These are phyloP conservation scores for Hypoxylon sp. DNA, from an alignment of 2,329 filamentous ascomycete species.

Conservation along the genomic window DNA sequence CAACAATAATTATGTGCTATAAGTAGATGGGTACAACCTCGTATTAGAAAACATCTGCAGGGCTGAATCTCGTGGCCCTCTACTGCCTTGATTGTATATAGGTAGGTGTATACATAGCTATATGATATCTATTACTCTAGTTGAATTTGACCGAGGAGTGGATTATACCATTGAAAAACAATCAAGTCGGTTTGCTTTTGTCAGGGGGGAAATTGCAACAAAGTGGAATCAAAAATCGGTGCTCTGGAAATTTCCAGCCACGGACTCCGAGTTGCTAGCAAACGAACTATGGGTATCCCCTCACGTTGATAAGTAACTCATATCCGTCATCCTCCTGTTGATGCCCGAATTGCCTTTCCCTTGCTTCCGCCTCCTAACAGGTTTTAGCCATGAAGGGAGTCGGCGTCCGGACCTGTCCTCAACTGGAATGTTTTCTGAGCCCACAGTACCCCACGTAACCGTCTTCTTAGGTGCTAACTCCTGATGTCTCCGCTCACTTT, in stretches of 20 bases:
- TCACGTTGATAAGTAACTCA: constrained; percentile 11
- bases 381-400: constrained; percentile 6
- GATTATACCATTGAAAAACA: constrained; percentile 16
- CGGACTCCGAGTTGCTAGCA: neutral
- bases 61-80: neutral
- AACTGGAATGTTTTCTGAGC: neutral
- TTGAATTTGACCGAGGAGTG: constrained; percentile 6
- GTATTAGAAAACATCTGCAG: neutral
- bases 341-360: constrained; percentile 5
- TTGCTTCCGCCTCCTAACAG: constrained; percentile 1
- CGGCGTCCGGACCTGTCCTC: neutral
- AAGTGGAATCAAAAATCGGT: neutral
- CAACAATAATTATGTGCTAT: neutral
- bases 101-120: neutral
- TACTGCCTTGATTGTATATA: neutral
- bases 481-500: constrained; percentile 7
- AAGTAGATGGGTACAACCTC: neutral
- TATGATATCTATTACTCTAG: neutral
- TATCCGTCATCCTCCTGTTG: constrained; percentile 11
- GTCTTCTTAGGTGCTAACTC: constrained; percentile 1
- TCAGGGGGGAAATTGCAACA: neutral
- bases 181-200: constrained; percentile 31
- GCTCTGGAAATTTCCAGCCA: neutral
- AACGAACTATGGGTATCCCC: constrained; percentile 2
- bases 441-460: constrained; percentile 6